Base-by-base conservation (phyloP, 208 protist species). In the Angomonas ambiguus region DNA sequence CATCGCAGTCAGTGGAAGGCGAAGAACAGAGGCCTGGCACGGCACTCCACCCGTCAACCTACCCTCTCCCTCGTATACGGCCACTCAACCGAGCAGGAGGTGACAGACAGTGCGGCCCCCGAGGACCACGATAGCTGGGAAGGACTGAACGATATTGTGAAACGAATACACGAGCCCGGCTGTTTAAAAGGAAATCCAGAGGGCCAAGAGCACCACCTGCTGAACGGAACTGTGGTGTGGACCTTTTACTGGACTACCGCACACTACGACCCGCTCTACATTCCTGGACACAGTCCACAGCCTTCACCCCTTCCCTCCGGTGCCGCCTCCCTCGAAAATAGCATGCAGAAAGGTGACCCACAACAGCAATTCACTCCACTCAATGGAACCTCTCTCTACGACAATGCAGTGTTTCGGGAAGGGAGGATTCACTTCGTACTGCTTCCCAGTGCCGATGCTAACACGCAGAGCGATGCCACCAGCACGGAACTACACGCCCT, bases 161-260 rank as follows among this genome's bases (percentile, higher is more conserved):
- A 27, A 5, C 8, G 25, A 3, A 8, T 59, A 30, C 28, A 32
- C 53, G 53, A 11, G 22, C 53, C 53, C 10, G 53, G 53, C 53
- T 38, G 28, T 28, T 28, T 59, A 20, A 11, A 27, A 5, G 53
- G 25, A 5, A 59, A 59, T 28, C 53, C 53, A n/a, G 53, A 59
- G 25, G 53, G 22, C 10, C 16, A 32, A 28, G 53, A 30, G 28
- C 53, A 59, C 53, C 53, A 59, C 53, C 53, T 16, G n/a, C 24
- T 24, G n/a, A 59, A 59, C 53, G 11, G 25, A 13, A 35, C 53
- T 3, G n/a, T 59, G 22, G 53, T 59, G 53, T 59, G 53, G 53
- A 59, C 53, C 53, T 59, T 38, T 27, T 59, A 59, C 53, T 59
- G 53, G 53, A 59, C 53, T 5, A 38, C 53, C 30, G 53, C 53